Conservation (phyloP, 345 rosid genomes). For the Rhodamnia rubescens region DNA sequence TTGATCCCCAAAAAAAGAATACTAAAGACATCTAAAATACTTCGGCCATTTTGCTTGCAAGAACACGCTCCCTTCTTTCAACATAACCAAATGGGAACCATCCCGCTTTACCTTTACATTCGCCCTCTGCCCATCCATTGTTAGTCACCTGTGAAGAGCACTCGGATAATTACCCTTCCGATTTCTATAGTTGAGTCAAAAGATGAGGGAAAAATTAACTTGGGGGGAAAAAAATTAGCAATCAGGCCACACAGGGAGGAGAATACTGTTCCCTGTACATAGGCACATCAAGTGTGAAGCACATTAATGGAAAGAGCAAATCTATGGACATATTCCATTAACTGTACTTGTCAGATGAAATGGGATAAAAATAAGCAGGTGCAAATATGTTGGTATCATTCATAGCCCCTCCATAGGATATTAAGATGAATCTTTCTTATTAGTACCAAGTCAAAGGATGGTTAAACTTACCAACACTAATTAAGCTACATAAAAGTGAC, state of each 20-base stretch:
- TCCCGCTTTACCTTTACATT: constrained; percentile 90
- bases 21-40: constrained; percentile 37
- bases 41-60: constrained; percentile 81
- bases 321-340: background rate
- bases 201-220: background rate
- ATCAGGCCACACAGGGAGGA: background rate
- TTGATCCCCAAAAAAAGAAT: background rate
- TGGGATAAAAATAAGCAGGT: background rate
- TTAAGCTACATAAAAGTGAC: background rate
- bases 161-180: background rate
- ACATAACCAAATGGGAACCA: constrained; percentile 83
- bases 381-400: background rate
- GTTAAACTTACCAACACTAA: background rate
- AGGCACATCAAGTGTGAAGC: background rate
- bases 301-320: background rate
- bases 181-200: background rate
- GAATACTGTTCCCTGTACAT: background rate
- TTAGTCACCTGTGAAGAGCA: constrained; percentile 49
- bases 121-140: constrained; percentile 97
- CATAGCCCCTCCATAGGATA: background rate
- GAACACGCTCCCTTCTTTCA: constrained; percentile 82
- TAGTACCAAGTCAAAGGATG: background rate
- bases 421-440: background rate
- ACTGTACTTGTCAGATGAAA: background rate
- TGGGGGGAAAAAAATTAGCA: background rate